Conservation (phyloP, 441 rosid species). For the Erodium chrysanthum region DNA sequence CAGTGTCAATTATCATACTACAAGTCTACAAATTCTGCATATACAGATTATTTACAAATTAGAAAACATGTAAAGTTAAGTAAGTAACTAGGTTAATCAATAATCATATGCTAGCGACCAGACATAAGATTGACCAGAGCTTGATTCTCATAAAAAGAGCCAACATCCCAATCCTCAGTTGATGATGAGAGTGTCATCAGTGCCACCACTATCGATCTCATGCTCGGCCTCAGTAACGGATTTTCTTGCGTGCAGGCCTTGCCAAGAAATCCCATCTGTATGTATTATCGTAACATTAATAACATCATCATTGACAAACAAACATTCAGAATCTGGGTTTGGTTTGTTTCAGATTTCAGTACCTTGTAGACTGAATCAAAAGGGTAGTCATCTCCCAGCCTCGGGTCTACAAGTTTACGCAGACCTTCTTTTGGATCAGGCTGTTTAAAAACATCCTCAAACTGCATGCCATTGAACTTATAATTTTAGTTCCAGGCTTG, state of each 20-base stretch:
- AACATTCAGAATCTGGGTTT: background rate
- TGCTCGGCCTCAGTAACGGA: slow-evolving; percentile 62
- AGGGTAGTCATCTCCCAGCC: slow-evolving; percentile 64
- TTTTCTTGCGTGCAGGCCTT: slow-evolving; percentile 72
- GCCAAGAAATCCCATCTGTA: slow-evolving; percentile 78
- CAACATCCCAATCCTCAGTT: slow-evolving; percentile 75
- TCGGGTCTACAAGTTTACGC: slow-evolving; percentile 50
- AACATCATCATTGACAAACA: background rate
- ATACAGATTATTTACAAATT: no score
- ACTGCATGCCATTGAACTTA: slow-evolving; percentile 30
- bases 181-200: slow-evolving; percentile 69
- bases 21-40: no score
- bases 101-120: slow-evolving; percentile 35
- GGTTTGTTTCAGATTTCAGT: background rate
- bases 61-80: no score
- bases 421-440: slow-evolving; percentile 50
- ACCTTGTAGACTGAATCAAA: slow-evolving; percentile 69
- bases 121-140: slow-evolving; percentile 69
- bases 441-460: slow-evolving; percentile 54
- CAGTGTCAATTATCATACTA: no score
- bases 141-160: slow-evolving; percentile 55
- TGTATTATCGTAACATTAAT: slow-evolving; percentile 1
- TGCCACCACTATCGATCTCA: slow-evolving; percentile 84
- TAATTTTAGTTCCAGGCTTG: background rate
- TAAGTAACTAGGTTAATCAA: background rate